A percentile compares a stretch with the other conserved stretches of the same genome.
phyloP scores from a whole-genome alignment of 2,329 filamentous ascomycete genomes.

The Alternaria panax region DNA sequence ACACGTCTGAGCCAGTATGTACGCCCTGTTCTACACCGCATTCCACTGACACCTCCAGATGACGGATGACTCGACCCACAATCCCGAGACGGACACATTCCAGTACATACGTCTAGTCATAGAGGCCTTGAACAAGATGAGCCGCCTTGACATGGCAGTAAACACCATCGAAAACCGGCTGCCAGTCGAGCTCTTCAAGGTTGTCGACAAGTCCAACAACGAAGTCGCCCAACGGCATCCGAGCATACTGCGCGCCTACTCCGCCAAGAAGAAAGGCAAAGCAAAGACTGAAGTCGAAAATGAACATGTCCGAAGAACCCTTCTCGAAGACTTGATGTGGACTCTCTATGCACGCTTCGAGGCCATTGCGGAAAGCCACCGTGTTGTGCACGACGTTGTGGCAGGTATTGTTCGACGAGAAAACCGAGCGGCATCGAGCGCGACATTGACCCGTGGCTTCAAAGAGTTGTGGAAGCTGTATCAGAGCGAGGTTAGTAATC shows the following conservation, averaged over 20 bases:
- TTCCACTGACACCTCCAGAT: slow-evolving; percentile 54
- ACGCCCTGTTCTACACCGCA: background rate
- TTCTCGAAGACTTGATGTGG: slow-evolving; percentile 90
- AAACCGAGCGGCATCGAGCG: slow-evolving; percentile 63
- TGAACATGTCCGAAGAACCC: slow-evolving; percentile 76
- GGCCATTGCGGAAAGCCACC: slow-evolving; percentile 93
- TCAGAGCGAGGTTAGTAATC: slow-evolving; percentile 75
- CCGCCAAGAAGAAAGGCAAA: slow-evolving; percentile 66
- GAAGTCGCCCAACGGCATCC: slow-evolving; percentile 94
- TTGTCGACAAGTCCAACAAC: slow-evolving; percentile 93
- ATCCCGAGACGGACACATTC: slow-evolving; percentile 94
- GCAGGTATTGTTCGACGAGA: slow-evolving; percentile 85
- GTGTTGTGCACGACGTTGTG: slow-evolving; percentile 91
- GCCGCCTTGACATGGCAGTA: slow-evolving; percentile 82
- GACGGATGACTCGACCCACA: slow-evolving; percentile 87
- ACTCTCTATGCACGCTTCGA: slow-evolving; percentile 96
- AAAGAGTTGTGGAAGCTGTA: slow-evolving; percentile 98
- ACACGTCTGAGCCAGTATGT: slow-evolving; percentile 55
- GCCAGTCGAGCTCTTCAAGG: slow-evolving; percentile 89
- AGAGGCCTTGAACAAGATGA: slow-evolving; percentile 89
- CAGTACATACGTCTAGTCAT: slow-evolving; percentile 88
- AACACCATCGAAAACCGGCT: slow-evolving; percentile 91
- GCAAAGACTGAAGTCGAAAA: slow-evolving; percentile 67
- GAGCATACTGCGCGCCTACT: slow-evolving; percentile 68
- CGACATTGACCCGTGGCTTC: slow-evolving; percentile 82